Evolutionary conservation across 306 rosid genomes (phyloP).

Genomic region (Amphicarpaea edgeworthii): DNA sequence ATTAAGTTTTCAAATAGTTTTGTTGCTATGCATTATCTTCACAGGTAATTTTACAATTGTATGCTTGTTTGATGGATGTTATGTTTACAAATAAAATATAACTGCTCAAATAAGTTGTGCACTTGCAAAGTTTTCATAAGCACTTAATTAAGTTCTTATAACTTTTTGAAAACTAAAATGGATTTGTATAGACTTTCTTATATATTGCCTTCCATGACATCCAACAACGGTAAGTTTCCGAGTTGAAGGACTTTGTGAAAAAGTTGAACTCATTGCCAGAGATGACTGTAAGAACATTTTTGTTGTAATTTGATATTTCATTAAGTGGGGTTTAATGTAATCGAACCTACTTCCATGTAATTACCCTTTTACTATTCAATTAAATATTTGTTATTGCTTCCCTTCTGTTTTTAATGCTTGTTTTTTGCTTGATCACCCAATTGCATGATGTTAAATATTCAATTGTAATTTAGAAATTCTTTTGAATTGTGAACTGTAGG

Average conservation of each 20-base stretch:
- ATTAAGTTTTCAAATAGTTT: conserved; percentile 13
- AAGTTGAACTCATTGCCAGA: conserved; percentile 96
- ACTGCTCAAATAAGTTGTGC: conserved; percentile 27
- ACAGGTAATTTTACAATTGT: conserved; percentile 11
- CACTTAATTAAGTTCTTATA: background rate
- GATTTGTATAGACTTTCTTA: conserved; percentile 43
- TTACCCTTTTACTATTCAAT: too few species aligned
- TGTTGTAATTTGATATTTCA: conserved; percentile 41
- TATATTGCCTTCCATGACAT: conserved; percentile 43
- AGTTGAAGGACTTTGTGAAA: conserved; percentile 97
- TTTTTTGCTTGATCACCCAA: too few species aligned
- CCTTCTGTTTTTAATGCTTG: too few species aligned
- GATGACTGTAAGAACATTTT: conserved; percentile 73
- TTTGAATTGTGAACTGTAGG: too few species aligned
- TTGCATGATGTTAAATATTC: too few species aligned
- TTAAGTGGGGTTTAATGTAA: too few species aligned
- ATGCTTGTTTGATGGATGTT: conserved; percentile 38
- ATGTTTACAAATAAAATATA: conserved; percentile 8
- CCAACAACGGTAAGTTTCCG: conserved; percentile 92
- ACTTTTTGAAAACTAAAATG: conserved; percentile 18
- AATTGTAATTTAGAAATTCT: too few species aligned
- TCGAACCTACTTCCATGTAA: too few species aligned
- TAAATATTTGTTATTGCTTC: too few species aligned
- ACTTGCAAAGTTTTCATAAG: conserved; percentile 17
- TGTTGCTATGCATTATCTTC: conserved; percentile 22